Base-by-base conservation (phyloP, 441 rosid species). In the Adansonia rubrostipa region DNA sequence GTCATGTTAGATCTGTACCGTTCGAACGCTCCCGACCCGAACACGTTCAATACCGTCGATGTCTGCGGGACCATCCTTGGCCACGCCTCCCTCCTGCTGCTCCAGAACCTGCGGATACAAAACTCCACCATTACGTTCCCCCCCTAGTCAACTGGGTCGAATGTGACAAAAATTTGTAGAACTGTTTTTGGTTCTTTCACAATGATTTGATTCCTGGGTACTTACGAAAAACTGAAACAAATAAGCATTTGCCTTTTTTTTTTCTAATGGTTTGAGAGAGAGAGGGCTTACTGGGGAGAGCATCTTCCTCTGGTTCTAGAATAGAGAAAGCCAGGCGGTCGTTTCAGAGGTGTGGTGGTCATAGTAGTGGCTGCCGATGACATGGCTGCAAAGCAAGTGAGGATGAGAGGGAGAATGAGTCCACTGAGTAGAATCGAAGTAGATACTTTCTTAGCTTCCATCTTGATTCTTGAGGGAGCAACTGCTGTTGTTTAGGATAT, bases 41-140 rank as follows among this genome's bases (percentile, higher is more conserved):
- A 93, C 78, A 87, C 88, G 62, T 91, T 92, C 62, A 86, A 88
- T 33, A 94, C 91, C 66, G 95, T 88, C 19, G 97, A 89, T 65
- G 87, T 84, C 80, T 86, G 88, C 1, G 98, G 96, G 10, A 92
- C 91, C 97, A 92, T 92, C 85, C 86, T 88, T 9, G 98, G 98
- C 97, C 97, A 94, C 67, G 87, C 85, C 84, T 91, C 96, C 53
- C 84, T 84, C 84, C 82, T 75, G 83, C 93, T 88, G 83, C 92
- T 89, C 98, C 98, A 94, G 82, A 84, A 93, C 89, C 98, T 93
- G 83, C 3, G 22, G 10, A 6, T 11, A 4, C 22, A 15, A 28
- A 40, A 60, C 33, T 62, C 53, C 8, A 42, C 20, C 74, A 6
- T 19, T 36, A 74, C 22, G n/a, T 3, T 0, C 40, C 15, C 9